Base-by-base conservation (phyloP, 2,329 filamentous ascomycete genomes). In the Hypoxylon rubiginosum region DNA sequence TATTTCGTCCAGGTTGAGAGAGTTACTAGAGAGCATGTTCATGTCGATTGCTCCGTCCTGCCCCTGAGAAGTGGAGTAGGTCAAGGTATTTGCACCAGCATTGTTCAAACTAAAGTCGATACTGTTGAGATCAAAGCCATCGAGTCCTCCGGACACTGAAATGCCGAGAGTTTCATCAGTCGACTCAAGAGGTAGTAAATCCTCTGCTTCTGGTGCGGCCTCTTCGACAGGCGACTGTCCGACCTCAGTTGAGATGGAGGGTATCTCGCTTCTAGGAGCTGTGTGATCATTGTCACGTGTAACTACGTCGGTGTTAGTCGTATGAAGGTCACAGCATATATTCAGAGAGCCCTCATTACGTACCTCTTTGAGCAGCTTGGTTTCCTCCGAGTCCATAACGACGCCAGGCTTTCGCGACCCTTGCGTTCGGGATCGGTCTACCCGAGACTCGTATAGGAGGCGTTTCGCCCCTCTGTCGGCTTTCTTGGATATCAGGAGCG, bases 341-440 rank as follows among this genome's bases (percentile, higher is more conserved):
- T 8, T n/a, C 5, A 28, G 11, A 28, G 5, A 49, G 17, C 3
- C 15, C 15, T 17, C 6, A 41, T 41, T 49, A 30, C 26, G 15
- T 50, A 50, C 46, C 26, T 50, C 46, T 50, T 4, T 17, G 2
- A 17, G 26, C 15, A 6, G 26, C 15, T 30, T 30, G 46, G 24
- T 11, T 28, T 30, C 26, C 15, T 19, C 26, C 26, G 17, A 28
- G 45, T 24, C 28, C 10, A 34, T 54, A 53, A 15, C 36, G 55
- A 28, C 50, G 59, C 13, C 39, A 28, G 8, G 53, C 52, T 32
- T 28, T 62, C 13, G 52, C 48, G 6, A 57, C 4, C 30, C 30
- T 62, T 1, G 36, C 34, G 11, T 3, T 21, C 4, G 59, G 24
- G 28, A 58, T 46, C 7, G 28, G 30, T 5, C 53, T 57, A 19